Base-by-base conservation (phyloP, 768 basidiomycete species). In the Collybia sordida region DNA sequence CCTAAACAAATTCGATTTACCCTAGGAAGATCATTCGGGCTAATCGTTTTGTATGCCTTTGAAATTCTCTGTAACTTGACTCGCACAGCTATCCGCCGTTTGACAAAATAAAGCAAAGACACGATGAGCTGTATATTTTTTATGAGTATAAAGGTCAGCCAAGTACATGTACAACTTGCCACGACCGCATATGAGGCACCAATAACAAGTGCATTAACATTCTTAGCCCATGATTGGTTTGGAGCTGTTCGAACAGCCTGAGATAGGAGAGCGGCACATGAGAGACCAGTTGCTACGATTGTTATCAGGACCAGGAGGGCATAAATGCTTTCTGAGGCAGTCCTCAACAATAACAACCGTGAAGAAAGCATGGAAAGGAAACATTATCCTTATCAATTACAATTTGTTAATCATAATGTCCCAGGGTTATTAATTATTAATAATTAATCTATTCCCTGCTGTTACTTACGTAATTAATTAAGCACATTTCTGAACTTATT, bases 211-310 rank as follows among this genome's bases (percentile, higher is more conserved):
- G 82, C 79, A 63, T 91, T 83, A 74, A 81, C 74, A 65, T 90
- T 91, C 25, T 76, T 71, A 44, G 57, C 64, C 80, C 83, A 86
- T 8, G 78, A 72, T 52, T 66, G 69, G 38, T 63, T 68, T 1
- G 78, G 78, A 2, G 86, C 74, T 0, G 81, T 87, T 44, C 88
- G 76, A 17, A 88, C 82, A 0, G 88, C 87, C 62, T 91, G 88
- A 0, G 83, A 81, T 44, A 90, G 75, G 46, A 90, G 70, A 0
- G 82, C 78, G 1, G 79, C 67, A 56, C 82, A 84, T 4, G 87
- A 89, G 17, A 89, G 71, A 24, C 81, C 80, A 31, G 79, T 69
- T 39, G 83, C 78, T 37, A 80, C 77, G 19, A 75, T 67, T 4
- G 77, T 74, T 36, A 77, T 50, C 31, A 84, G 62, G 7, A 82